phyloP scores from a whole-genome alignment of 1,284 basidiomycete species.

The Trichosporon sp. region DNA sequence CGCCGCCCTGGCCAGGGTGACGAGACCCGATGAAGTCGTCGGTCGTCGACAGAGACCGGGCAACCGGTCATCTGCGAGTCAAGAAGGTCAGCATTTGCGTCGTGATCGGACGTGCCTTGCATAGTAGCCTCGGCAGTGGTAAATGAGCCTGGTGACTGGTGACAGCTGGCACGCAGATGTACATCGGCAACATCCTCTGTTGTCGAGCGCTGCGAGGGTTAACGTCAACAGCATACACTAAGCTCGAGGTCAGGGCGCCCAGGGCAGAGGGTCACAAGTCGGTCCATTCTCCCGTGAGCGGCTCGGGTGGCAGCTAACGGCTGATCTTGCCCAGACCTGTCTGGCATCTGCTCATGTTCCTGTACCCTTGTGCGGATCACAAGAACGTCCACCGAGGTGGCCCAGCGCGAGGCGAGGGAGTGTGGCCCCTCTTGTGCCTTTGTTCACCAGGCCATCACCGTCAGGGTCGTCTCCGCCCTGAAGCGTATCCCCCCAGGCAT shows the following conservation, averaged over 20 bases:
- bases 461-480: background rate
- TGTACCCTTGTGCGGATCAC: background rate
- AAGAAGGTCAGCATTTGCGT: background rate
- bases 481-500: background rate
- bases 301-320: background rate
- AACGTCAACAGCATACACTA: background rate
- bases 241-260: background rate
- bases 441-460: background rate
- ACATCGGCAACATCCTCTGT: background rate
- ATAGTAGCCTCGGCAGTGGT: background rate
- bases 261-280: slow-evolving; percentile 1
- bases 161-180: background rate
- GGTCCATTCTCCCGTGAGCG: slow-evolving; percentile 5
- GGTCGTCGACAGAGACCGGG: background rate
- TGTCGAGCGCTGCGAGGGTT: background rate
- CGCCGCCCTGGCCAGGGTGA: no score
- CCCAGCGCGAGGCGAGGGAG: background rate
- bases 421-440: background rate
- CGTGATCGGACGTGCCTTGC: slow-evolving; percentile 1
- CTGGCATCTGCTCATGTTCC: slow-evolving; percentile 8
- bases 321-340: slow-evolving; percentile 1
- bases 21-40: no score
- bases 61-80: background rate
- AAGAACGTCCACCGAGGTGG: background rate
- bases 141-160: background rate